phyloP scores from a whole-genome alignment of 148 eudicot genomes.

The Polygonum maritimum region DNA sequence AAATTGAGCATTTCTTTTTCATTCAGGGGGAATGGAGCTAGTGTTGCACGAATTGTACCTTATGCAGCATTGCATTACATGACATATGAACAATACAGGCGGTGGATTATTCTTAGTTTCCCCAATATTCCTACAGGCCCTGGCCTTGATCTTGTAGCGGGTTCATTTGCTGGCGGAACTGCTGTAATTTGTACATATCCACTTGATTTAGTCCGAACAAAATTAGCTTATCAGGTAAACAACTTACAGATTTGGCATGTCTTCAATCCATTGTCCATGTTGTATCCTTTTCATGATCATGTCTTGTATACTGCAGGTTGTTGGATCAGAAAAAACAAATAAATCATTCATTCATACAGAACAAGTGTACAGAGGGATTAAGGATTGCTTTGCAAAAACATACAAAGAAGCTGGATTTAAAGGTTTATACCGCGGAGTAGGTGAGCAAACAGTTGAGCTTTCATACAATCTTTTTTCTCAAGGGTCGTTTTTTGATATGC shows the following conservation, averaged over 20 bases:
- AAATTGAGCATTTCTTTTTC: background rate
- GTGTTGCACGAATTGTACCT: conserved; percentile 93
- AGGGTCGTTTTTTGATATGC: background rate
- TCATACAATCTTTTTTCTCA: background rate
- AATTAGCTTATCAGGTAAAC: conserved; percentile 90
- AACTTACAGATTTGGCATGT: background rate
- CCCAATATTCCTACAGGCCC: conserved; percentile 73
- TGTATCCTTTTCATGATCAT: background rate
- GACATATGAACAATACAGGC: conserved; percentile 87
- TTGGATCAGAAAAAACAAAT: conserved; percentile 44
- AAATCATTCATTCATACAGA: conserved; percentile 42
- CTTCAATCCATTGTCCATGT: background rate
- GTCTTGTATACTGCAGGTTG: conserved; percentile 49
- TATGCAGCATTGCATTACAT: conserved; percentile 93
- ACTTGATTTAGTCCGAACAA: conserved; percentile 91
- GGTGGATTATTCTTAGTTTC: conserved; percentile 56
- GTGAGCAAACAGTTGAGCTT: conserved; percentile 30
- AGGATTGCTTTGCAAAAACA: conserved; percentile 72
- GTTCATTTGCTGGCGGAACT: conserved; percentile 97
- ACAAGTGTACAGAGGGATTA: conserved; percentile 68
- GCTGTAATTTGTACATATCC: conserved; percentile 98
- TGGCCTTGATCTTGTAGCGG: conserved; percentile 89
- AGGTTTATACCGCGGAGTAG: conserved; percentile 92
- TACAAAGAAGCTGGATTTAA: conserved; percentile 69
- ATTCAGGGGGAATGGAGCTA: conserved; percentile 95